Evolutionary conservation across 1,139 yeast genomes (phyloP).

Genomic region (Torulaspora pretoriensis): DNA sequence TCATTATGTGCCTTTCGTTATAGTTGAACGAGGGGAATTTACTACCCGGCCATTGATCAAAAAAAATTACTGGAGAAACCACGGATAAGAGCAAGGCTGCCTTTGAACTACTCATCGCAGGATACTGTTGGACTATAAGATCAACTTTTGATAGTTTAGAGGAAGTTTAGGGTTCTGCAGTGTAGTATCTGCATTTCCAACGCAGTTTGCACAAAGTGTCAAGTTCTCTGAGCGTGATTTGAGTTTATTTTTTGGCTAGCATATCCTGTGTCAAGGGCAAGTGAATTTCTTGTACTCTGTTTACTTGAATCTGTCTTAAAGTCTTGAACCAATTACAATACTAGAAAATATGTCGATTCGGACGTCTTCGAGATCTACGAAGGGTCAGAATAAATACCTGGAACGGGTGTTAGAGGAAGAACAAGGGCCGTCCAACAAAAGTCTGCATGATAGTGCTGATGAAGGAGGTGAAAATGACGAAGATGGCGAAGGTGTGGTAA

Average conservation of each 20-base stretch:
- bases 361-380: slow-evolving; percentile 27
- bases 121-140: too few species aligned
- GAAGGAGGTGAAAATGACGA: slow-evolving; percentile 21
- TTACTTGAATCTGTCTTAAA: slow-evolving; percentile 1
- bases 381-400: slow-evolving; percentile 28
- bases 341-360: slow-evolving; percentile 20
- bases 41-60: neutral
- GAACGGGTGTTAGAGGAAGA: slow-evolving; percentile 22
- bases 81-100: neutral
- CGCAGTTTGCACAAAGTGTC: neutral
- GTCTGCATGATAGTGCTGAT: slow-evolving; percentile 6
- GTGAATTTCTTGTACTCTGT: slow-evolving; percentile 1
- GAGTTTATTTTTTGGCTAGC: neutral
- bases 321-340: slow-evolving; percentile 5
- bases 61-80: neutral
- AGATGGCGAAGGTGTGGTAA: slow-evolving; percentile 44
- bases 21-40: neutral
- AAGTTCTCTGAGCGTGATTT: neutral
- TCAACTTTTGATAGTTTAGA: neutral
- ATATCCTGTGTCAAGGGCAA: neutral
- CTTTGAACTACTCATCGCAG: neutral
- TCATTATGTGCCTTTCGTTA: neutral
- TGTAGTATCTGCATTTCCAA: neutral
- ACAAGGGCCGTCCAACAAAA: slow-evolving; percentile 6
- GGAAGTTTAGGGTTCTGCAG: neutral